Percentiles rank a stretch among this genome's conserved stretches.
These are phyloP conservation scores for Microbotryum saponariae DNA, from an alignment of 1,284 basidiomycete genomes.

Conservation along the genomic window DNA sequence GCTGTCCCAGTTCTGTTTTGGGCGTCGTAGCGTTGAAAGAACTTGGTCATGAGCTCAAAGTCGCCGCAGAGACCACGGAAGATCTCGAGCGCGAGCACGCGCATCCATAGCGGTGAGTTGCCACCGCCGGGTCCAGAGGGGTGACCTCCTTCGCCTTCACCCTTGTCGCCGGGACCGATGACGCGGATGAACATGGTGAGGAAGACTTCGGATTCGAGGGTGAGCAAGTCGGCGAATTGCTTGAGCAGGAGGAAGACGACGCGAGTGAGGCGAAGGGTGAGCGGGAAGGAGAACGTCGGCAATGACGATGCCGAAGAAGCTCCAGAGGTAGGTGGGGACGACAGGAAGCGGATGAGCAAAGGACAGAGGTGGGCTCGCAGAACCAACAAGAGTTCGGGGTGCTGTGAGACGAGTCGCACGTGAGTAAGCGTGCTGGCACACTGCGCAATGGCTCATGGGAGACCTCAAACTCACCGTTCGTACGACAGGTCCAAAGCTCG, in stretches of 20 bases:
- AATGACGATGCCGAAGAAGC: slow-evolving; percentile 52
- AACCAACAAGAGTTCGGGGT: slow-evolving; percentile 72
- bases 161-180: slow-evolving; percentile 57
- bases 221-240: slow-evolving; percentile 74
- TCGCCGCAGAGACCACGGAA: slow-evolving; percentile 81
- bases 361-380: slow-evolving; percentile 84
- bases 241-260: slow-evolving; percentile 89
- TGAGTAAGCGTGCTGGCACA: slow-evolving; percentile 3
- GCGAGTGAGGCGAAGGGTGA: slow-evolving; percentile 81
- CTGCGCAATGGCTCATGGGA: background rate
- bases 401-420: slow-evolving; percentile 46
- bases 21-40: slow-evolving; percentile 75
- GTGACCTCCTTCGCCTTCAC: slow-evolving; percentile 37
- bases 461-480: slow-evolving; percentile 52
- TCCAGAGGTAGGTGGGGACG: slow-evolving; percentile 66
- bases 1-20: background rate
- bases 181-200: slow-evolving; percentile 70
- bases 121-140: slow-evolving; percentile 23
- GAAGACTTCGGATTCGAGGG: slow-evolving; percentile 75
- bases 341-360: slow-evolving; percentile 57
- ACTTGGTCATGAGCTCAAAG: slow-evolving; percentile 64
- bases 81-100: slow-evolving; percentile 83
- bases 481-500: slow-evolving; percentile 85
- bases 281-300: slow-evolving; percentile 63
- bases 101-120: slow-evolving; percentile 63